These are phyloP conservation scores for Tricharina praecox DNA, from an alignment of 495 filamentous ascomycete genomes.

Conservation along the genomic window DNA sequence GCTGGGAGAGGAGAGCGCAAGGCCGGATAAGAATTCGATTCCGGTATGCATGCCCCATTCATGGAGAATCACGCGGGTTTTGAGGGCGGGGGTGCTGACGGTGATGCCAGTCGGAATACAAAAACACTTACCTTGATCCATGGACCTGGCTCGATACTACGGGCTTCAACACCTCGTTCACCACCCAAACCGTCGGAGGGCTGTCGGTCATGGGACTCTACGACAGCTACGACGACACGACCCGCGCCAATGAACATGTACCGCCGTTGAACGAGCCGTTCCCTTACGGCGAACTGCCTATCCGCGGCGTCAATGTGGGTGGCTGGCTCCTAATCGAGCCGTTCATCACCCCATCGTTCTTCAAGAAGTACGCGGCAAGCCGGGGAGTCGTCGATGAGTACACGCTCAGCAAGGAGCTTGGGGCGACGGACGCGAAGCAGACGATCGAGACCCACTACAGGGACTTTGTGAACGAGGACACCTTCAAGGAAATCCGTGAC, in stretches of 20 bases:
- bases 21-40: slow-evolving; percentile 15
- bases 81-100: background rate
- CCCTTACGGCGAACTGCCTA: slow-evolving; percentile 60
- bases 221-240: slow-evolving; percentile 71
- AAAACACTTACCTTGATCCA: slow-evolving; percentile 70
- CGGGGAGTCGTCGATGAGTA: slow-evolving; percentile 69
- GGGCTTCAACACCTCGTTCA: slow-evolving; percentile 92
- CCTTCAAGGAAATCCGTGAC: slow-evolving; percentile 64
- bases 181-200: slow-evolving; percentile 63
- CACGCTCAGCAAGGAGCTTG: slow-evolving; percentile 55
- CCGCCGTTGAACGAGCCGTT: slow-evolving; percentile 57
- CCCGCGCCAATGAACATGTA: slow-evolving; percentile 57
- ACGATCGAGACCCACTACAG: slow-evolving; percentile 83
- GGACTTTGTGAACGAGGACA: slow-evolving; percentile 63
- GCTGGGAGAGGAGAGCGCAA: slow-evolving; percentile 7
- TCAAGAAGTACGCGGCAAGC: slow-evolving; percentile 42
- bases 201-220: slow-evolving; percentile 81
- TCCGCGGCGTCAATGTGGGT: slow-evolving; percentile 81
- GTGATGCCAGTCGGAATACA: slow-evolving; percentile 30
- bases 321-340: slow-evolving; percentile 93
- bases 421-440: slow-evolving; percentile 38
- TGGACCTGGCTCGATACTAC: slow-evolving; percentile 84
- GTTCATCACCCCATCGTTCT: slow-evolving; percentile 86
- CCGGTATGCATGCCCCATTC: slow-evolving; percentile 18
- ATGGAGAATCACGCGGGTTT: no score